phyloP scores from a whole-genome alignment of 139 green algal species.

The Tetratostichococcus sp. region DNA sequence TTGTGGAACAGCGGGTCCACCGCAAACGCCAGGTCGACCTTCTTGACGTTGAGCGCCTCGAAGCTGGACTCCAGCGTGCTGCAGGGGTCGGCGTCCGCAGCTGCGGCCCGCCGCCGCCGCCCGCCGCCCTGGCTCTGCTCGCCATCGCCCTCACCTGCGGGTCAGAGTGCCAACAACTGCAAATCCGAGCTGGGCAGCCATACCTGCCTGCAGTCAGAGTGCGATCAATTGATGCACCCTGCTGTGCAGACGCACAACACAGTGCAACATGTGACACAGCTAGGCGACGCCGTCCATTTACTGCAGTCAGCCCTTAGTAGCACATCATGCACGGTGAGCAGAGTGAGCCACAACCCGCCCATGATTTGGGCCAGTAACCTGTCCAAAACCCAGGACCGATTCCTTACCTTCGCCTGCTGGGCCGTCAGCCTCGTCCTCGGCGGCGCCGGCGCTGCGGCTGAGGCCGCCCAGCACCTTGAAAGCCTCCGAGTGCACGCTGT shows the following conservation, averaged over 20 bases:
- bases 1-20: constrained; percentile 82
- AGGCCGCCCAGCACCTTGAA: constrained; percentile 72
- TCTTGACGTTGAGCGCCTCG: constrained; percentile 73
- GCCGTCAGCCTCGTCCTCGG: constrained; percentile 11
- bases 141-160: not conserved
- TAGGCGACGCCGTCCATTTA: too few relatives aligned
- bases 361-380: too few relatives aligned
- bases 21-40: constrained; percentile 65
- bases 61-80: constrained; percentile 56
- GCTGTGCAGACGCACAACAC: too few relatives aligned
- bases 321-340: too few relatives aligned
- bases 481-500: constrained; percentile 75
- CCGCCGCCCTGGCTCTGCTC: constrained; percentile 6
- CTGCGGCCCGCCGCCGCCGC: not conserved
- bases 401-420: not conserved
- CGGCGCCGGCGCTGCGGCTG: constrained; percentile 24
- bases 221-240: too few relatives aligned
- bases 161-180: too few relatives aligned
- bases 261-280: too few relatives aligned
- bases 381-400: too few relatives aligned
- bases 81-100: constrained; percentile 3
- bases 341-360: too few relatives aligned
- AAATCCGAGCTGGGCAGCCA: too few relatives aligned
- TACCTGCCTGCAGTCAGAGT: too few relatives aligned
- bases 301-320: too few relatives aligned